phyloP scores from a whole-genome alignment of 2,329 filamentous ascomycete species.

The Microdochium paspali region DNA sequence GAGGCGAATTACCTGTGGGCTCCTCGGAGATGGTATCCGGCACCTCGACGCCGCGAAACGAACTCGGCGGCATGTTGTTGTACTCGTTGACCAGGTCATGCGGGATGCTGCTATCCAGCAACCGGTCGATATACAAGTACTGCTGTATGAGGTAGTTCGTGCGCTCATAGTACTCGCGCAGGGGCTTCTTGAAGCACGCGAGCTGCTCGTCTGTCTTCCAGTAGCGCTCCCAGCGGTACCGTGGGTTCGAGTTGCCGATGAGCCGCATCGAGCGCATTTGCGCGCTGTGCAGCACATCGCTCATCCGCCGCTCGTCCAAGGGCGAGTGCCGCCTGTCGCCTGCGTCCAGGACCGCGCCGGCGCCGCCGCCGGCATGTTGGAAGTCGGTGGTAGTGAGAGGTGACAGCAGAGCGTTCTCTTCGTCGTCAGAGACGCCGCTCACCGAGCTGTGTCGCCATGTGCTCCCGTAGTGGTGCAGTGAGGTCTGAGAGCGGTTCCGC shows the following conservation, averaged over 20 bases:
- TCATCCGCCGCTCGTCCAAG: constrained; percentile 49
- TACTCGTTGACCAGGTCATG: constrained; percentile 90
- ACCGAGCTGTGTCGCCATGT: constrained; percentile 12
- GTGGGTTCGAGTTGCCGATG: constrained; percentile 79
- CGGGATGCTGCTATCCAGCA: constrained; percentile 86
- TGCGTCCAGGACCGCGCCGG: too few species aligned
- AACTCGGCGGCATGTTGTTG: constrained; percentile 49
- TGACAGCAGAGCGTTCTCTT: constrained; percentile 9
- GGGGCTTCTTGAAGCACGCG: constrained; percentile 57
- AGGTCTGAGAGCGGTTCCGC: constrained; percentile 16
- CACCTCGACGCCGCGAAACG: constrained; percentile 46
- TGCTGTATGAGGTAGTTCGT: constrained; percentile 84
- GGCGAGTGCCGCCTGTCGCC: constrained; percentile 35
- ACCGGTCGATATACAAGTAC: constrained; percentile 85
- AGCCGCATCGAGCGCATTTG: constrained; percentile 76
- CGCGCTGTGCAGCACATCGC: constrained; percentile 51
- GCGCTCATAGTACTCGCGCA: constrained; percentile 82
- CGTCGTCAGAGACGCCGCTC: constrained; percentile 10
- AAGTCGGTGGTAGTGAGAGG: constrained; percentile 3
- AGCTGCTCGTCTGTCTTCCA: constrained; percentile 75
- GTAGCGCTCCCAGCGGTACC: constrained; percentile 80
- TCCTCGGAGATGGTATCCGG: constrained; percentile 73
- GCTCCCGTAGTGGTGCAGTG: constrained; percentile 17
- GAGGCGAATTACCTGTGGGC: constrained; percentile 18
- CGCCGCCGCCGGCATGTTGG: too few species aligned